Evolutionary conservation across 2,329 filamentous ascomycete species (phyloP), one percentile per base, ranked within the genome.

Genomic region (Fusarium keratoplasticum): DNA sequence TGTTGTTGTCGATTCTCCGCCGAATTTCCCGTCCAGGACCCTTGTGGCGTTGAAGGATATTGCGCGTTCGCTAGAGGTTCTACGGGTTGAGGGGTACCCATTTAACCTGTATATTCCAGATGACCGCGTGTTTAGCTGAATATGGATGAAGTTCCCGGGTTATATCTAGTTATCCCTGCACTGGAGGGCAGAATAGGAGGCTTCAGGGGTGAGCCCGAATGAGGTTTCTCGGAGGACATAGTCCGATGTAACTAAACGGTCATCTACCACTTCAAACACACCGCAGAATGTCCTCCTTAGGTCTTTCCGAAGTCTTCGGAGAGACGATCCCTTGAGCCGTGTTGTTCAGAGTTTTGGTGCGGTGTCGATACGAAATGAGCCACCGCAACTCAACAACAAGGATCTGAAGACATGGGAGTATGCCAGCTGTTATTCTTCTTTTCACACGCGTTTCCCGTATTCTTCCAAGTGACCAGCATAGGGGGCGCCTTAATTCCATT

Each of bases 21-120:
- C 67, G 33, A 22, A 40, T 3, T n/a, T 31, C n/a, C 69, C 63
- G 10, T 67, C 29, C 6, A 61, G 40, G 44, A 25, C 58, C 6
- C 33, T 70, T n/a, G n/a, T 67, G 22, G 38, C 59, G 5, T 27
- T 67, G 6, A 67, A 67, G 54, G 57, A 67, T 14, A 57, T 67
- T 35, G 63, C 52, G 5, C n/a, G 27, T 11, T 57, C 67, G 14
- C 18, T 71, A 4, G 47, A 67, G 59, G 47, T 58, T 7, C 61
- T 71, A 11, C 60, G 69, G 47, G 25, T 71, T 6, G 27, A 71
- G 16, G 29, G 59, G 7, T 67, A 61, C 11, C 64, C 67, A 2
- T 67, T 70, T 6, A 29, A 13, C 22, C 13, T 71, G 18, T n/a
- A 20, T 7, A 50, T 57, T 38, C 58, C 57, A 2, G 38, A 55